These are phyloP conservation scores for Ceratocystis harringtonii DNA, from an alignment of 2,329 filamentous ascomycete species.

Conservation along the genomic window DNA sequence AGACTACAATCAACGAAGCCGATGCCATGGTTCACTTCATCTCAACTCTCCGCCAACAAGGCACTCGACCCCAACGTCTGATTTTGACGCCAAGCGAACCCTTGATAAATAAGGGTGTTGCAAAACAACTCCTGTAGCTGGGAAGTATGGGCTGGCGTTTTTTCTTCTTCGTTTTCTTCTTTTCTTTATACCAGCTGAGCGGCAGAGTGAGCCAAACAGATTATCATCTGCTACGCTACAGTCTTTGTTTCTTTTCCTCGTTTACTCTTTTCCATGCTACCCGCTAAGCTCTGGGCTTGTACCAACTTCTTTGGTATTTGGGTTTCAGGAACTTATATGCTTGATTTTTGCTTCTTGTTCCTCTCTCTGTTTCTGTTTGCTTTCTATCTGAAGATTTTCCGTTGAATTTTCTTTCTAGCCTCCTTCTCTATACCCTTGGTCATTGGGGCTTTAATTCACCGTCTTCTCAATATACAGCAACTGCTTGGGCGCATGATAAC, in stretches of 20 bases:
- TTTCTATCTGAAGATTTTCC: background rate
- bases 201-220: conserved; percentile 12
- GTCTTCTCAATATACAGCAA: too few species aligned
- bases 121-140: background rate
- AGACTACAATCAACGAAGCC: conserved; percentile 61
- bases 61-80: conserved; percentile 13
- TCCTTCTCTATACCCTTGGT: too few species aligned
- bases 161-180: background rate
- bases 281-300: background rate
- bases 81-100: conserved; percentile 12
- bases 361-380: background rate
- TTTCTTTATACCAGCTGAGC: conserved; percentile 1
- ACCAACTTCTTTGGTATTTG: conserved; percentile 6
- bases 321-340: background rate
- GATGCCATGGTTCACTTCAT: conserved; percentile 70
- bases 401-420: too few species aligned
- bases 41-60: conserved; percentile 42
- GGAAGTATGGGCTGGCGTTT: background rate
- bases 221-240: conserved; percentile 9
- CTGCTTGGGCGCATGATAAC: too few species aligned
- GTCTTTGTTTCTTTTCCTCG: conserved; percentile 8
- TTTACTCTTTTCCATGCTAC: background rate
- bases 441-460: too few species aligned
- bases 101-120: conserved; percentile 8
- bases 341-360: background rate